Percentiles rank a stretch among this genome's conserved stretches.
phyloP scores from a whole-genome alignment of 225 moss, liverwort and hornwort genomes.

The Anthoceros angustus region DNA sequence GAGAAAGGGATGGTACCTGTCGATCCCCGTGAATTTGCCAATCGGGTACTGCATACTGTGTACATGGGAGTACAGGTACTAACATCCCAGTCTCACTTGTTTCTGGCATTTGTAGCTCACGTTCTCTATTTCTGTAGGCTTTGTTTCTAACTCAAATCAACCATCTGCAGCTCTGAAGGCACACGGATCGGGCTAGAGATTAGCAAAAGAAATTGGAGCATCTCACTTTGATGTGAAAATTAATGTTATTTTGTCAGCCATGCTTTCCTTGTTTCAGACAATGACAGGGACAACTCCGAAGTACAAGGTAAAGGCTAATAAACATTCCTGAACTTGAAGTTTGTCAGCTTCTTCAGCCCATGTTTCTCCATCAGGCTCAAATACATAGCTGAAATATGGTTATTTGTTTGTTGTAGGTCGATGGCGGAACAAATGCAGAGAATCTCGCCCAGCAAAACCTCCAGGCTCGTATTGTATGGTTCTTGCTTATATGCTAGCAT shows the following conservation, averaged over 20 bases:
- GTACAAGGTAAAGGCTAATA: conserved; percentile 44
- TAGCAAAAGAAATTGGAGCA: conserved; percentile 79
- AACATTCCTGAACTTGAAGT: background rate
- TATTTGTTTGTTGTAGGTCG: conserved; percentile 36
- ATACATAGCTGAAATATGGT: background rate
- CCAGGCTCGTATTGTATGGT: conserved; percentile 97
- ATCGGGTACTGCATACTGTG: conserved; percentile 52
- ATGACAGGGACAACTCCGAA: conserved; percentile 52
- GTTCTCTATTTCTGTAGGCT: background rate
- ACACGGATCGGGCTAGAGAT: conserved; percentile 56
- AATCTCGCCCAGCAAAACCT: conserved; percentile 87
- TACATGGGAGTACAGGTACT: conserved; percentile 85
- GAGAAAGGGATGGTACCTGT: too few relatives aligned
- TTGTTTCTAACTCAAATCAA: background rate
- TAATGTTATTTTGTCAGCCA: conserved; percentile 52
- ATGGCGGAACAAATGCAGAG: conserved; percentile 73
- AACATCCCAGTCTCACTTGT: conserved; percentile 7
- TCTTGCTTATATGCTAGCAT: conserved; percentile 84
- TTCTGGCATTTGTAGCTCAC: background rate
- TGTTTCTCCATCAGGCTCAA: background rate
- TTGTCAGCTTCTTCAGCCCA: background rate
- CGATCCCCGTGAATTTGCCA: conserved; percentile 59
- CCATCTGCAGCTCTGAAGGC: conserved; percentile 32
- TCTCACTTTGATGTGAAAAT: conserved; percentile 77
- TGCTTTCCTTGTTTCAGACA: conserved; percentile 46